These are phyloP conservation scores for Dioscorea alata DNA, from an alignment of 106 monocot genomes.

Conservation along the genomic window DNA sequence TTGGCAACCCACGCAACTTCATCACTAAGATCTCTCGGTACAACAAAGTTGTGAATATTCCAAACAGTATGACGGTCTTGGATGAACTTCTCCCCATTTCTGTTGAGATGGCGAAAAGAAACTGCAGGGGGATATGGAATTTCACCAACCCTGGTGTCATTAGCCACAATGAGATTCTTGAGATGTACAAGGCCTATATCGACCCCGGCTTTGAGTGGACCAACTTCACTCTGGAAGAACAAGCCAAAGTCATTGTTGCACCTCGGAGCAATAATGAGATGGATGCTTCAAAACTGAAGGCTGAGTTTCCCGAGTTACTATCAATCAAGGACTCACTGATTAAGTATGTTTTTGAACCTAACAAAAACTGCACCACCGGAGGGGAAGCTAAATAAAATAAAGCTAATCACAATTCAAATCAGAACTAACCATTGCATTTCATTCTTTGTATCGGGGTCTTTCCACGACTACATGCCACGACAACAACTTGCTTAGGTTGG, in stretches of 20 bases:
- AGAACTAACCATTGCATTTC: no score
- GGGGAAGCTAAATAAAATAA: no score
- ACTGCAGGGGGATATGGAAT: conserved; percentile 3
- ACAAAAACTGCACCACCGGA: background rate
- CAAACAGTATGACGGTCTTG: background rate
- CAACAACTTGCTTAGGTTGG: no score
- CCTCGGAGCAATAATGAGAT: background rate
- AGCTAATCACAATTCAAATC: no score
- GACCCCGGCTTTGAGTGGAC: background rate
- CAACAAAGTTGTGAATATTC: background rate
- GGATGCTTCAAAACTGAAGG: background rate
- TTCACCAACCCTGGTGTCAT: background rate
- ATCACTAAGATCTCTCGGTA: background rate
- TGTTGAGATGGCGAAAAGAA: background rate
- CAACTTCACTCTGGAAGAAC: background rate
- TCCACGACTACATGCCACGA: no score
- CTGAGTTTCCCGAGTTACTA: background rate
- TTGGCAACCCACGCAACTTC: conserved; percentile 6
- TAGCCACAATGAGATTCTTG: background rate
- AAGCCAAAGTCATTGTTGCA: background rate
- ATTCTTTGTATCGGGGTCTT: no score
- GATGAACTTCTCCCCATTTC: background rate
- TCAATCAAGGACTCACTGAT: conserved; percentile 1
- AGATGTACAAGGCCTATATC: background rate
- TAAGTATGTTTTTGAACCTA: background rate